Base-by-base conservation (phyloP, 2,329 filamentous ascomycete species). In the Venturiaceae sp. region DNA sequence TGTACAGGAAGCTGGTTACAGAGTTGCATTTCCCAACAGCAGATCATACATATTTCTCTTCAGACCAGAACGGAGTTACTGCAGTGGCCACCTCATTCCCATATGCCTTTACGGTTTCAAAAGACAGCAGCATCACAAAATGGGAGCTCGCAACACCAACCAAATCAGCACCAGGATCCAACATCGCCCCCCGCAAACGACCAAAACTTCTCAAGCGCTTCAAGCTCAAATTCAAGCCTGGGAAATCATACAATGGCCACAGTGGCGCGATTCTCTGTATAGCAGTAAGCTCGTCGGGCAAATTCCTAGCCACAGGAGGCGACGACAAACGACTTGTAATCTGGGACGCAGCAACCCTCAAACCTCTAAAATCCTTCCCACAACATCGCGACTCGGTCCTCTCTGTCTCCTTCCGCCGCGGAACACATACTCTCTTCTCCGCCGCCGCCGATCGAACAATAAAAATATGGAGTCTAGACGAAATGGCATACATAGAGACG, bases 321-420 rank as follows among this genome's bases (percentile, higher is more conserved):
- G 82, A 84, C 63, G 92, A 97, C 71, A 84, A 85, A 60, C 86
- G 87, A 57, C 77, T 99, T 50, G 88, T 97, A 57, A 84, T 97
- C 63, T 95, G 92, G 87, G 85, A 95, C 64, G 88, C 91, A 11
- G 82, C 37, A 23, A 87, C 85, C 0, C 79, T 99, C 53, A 87
- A 83, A 56, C 88, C 90, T 0, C 74, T 95, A 64, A 87, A 87
- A 65, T 84, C 92, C 3, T 95, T 97, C 71, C 21, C 83, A n/a
- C 90, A 96, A 61, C 94, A 99, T 74, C 84, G 94, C 61, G 94
- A 95, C 67, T 83, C 90, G 16, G 84, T 99, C 55, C 92, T 88
- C 6, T 86, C 87, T 0, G 77, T 99, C 19, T 87, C 86, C 0
- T 99, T 99, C 70, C 86, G 91, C 37, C 81, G 89, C 62, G 89